These are phyloP conservation scores for Didymella keratinophila DNA, from an alignment of 2,329 filamentous ascomycete species.

Conservation along the genomic window DNA sequence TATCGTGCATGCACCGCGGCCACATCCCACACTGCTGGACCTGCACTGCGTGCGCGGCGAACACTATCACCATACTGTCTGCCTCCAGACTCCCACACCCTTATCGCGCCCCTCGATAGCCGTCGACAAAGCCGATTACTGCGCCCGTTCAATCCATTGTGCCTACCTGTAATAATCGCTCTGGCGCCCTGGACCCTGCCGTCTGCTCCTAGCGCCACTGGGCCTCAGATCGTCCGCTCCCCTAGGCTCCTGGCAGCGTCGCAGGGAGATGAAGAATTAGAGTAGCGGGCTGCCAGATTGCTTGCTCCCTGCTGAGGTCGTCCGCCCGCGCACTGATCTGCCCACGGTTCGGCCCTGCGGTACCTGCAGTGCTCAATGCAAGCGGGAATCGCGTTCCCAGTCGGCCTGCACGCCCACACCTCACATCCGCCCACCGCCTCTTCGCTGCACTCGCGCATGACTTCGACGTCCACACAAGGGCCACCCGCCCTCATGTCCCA, in stretches of 20 bases:
- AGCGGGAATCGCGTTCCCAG: conserved; percentile 32
- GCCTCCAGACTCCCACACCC: background rate
- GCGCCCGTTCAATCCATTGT: background rate
- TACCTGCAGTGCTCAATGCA: conserved; percentile 35
- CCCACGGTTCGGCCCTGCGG: background rate
- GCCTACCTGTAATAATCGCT: background rate
- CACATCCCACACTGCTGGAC: conserved; percentile 3
- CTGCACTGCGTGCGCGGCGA: background rate
- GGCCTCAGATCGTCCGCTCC: conserved; percentile 12
- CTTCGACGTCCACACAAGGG: conserved; percentile 45
- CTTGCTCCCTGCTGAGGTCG: background rate
- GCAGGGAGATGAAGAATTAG: conserved; percentile 41
- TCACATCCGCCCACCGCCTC: conserved; percentile 35
- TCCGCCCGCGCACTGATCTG: background rate
- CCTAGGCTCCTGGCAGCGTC: conserved; percentile 15
- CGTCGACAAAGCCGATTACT: background rate
- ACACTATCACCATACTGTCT: background rate
- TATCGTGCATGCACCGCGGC: conserved; percentile 31
- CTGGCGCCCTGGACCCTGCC: conserved; percentile 9
- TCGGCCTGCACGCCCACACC: conserved; percentile 31
- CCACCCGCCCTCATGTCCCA: conserved; percentile 53
- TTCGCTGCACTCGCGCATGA: conserved; percentile 43
- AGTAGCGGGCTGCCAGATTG: conserved; percentile 9
- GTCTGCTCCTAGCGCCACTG: conserved; percentile 17
- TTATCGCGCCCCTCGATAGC: background rate